phyloP scores from a whole-genome alignment of 2,329 filamentous ascomycete species.

The Arthroderma sp. region DNA sequence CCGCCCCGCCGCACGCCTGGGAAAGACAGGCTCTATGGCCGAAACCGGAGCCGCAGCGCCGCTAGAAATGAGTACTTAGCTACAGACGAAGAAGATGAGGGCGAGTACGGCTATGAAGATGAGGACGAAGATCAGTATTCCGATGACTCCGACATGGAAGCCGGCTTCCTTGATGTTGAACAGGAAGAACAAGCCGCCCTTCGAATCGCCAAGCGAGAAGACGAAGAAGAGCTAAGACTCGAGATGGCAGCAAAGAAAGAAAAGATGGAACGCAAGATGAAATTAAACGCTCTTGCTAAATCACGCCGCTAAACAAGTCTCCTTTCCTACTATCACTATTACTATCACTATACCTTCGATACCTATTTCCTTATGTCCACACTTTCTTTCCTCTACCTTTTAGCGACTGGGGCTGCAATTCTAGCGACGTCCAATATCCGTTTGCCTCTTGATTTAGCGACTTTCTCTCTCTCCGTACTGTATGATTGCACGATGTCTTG shows the following conservation, averaged over 20 bases:
- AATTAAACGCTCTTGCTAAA: slow-evolving; percentile 28
- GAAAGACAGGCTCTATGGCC: slow-evolving; percentile 19
- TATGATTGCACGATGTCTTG: slow-evolving; percentile 1
- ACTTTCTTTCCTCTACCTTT: neutral
- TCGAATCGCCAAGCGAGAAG: slow-evolving; percentile 33
- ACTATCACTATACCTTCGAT: neutral
- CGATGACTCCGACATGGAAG: slow-evolving; percentile 41
- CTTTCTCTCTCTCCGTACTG: neutral
- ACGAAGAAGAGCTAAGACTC: slow-evolving; percentile 34
- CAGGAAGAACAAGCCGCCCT: slow-evolving; percentile 35
- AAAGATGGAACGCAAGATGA: slow-evolving; percentile 37
- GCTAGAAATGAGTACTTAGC: slow-evolving; percentile 34
- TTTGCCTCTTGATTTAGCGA: neutral
- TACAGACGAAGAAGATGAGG: slow-evolving; percentile 39
- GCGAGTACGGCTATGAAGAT: slow-evolving; percentile 29
- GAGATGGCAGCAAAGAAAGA: slow-evolving; percentile 36
- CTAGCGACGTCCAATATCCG: neutral
- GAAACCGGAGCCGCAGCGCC: slow-evolving; percentile 14
- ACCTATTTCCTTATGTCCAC: neutral
- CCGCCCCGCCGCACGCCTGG: slow-evolving; percentile 19
- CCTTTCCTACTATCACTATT: neutral
- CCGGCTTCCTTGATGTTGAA: slow-evolving; percentile 36
- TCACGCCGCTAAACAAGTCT: slow-evolving; percentile 19
- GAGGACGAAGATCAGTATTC: slow-evolving; percentile 32
- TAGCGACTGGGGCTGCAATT: slow-evolving; percentile 3